These are phyloP conservation scores for Spinellus fusiger DNA, from an alignment of 192 early-diverging fungal genomes.

Conservation along the genomic window DNA sequence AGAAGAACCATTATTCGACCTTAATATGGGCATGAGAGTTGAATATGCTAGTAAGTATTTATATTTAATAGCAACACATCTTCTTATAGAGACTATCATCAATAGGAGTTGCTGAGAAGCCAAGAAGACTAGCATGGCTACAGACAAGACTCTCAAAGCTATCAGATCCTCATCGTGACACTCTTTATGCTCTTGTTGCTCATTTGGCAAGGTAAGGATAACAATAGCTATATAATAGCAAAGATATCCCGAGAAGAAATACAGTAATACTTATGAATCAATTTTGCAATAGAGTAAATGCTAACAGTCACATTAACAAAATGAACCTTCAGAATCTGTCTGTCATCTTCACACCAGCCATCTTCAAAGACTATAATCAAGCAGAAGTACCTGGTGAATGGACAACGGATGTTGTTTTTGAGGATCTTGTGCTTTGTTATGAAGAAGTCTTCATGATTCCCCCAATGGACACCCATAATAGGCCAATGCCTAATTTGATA, in stretches of 20 bases:
- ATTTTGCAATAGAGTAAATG: constrained; percentile 36
- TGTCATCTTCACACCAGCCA: constrained; percentile 57
- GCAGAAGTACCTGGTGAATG: constrained; percentile 26
- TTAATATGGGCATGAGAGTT: constrained; percentile 41
- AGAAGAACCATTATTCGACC: constrained; percentile 51
- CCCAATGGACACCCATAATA: neutral
- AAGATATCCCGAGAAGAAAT: too few species aligned
- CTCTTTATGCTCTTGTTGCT: constrained; percentile 45
- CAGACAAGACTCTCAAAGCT: constrained; percentile 35
- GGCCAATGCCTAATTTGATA: neutral
- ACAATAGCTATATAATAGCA: neutral
- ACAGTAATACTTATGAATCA: neutral
- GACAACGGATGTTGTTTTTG: constrained; percentile 20
- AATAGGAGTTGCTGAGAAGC: neutral
- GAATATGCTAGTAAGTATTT: constrained; percentile 47
- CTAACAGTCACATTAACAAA: constrained; percentile 51
- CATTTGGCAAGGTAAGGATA: constrained; percentile 48
- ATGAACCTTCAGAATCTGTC: constrained; percentile 62
- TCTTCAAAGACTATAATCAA: constrained; percentile 53
- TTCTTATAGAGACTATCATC: neutral
- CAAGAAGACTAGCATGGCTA: constrained; percentile 1
- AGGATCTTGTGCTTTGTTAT: constrained; percentile 19
- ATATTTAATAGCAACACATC: neutral
- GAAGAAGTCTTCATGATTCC: neutral
- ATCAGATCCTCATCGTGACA: constrained; percentile 41